phyloP scores from a whole-genome alignment of 2,329 filamentous ascomycete species.

The Fusarium algeriense region DNA sequence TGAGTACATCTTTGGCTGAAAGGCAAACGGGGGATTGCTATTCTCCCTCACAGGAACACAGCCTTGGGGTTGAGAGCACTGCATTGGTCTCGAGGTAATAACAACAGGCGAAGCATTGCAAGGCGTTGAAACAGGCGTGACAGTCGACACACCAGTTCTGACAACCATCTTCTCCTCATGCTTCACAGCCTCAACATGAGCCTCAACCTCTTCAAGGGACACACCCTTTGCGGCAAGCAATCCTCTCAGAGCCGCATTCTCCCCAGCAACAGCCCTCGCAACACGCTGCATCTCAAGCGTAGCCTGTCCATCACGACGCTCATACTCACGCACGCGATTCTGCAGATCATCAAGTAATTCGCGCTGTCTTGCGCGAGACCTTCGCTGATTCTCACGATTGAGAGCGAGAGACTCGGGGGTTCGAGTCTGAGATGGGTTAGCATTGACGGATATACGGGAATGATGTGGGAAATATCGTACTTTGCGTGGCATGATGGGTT shows the following conservation, averaged over 20 bases:
- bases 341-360: slow-evolving; percentile 60
- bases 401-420: slow-evolving; percentile 47
- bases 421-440: slow-evolving; percentile 30
- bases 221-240: slow-evolving; percentile 42
- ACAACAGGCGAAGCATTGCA: slow-evolving; percentile 21
- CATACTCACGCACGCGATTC: slow-evolving; percentile 56
- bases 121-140: slow-evolving; percentile 21
- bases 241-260: slow-evolving; percentile 57
- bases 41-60: not conserved
- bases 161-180: not conserved
- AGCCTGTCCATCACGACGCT: slow-evolving; percentile 57
- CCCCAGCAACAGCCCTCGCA: slow-evolving; percentile 57
- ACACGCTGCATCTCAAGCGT: slow-evolving; percentile 62
- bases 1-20: not conserved
- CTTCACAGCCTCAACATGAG: slow-evolving; percentile 29
- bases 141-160: not conserved
- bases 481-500: slow-evolving; percentile 35
- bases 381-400: slow-evolving; percentile 61
- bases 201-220: slow-evolving; percentile 36
- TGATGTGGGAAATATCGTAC: not conserved
- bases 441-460: not conserved
- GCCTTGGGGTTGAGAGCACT: not conserved
- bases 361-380: slow-evolving; percentile 58
- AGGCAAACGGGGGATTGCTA: not conserved
- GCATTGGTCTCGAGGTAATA: slow-evolving; percentile 2